Evolutionary conservation across 2,329 filamentous ascomycete genomes (phyloP), one percentile per base, ranked within the genome.

Genomic region (Cadophora gregata): DNA sequence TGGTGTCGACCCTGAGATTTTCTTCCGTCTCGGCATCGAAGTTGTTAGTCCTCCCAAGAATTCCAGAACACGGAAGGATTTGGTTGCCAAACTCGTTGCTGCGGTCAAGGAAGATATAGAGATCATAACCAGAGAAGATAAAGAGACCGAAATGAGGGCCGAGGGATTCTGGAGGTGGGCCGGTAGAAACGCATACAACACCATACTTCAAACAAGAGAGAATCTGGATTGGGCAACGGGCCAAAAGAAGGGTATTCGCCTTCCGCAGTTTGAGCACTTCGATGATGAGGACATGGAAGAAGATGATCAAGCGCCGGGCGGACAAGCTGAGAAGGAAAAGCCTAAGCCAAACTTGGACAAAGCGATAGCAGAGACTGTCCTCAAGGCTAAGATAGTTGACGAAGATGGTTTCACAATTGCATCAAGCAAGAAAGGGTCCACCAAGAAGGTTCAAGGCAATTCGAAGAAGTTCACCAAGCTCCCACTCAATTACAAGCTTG

Each of bases 151-250:
- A 1, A 67, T 74, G 29, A 70, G 75, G 61, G 71, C 74, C 38
- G 71, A 70, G 36, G 75, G 75, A 2, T 77, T 77, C 59, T 76
- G 73, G 72, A 69, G 75, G 59, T 77, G 74, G 73, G 75, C 75
- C 25, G 76, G 74, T 8, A 72, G 69, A 24, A 69, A 64, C 8
- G 73, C 71, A 3, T 73, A 66, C 31, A 48, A 71, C 10, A 56
- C 67, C 1, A 76, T 76, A 12, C 36, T 60, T 33, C 51, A 66
- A n/a, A 71, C 62, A 5, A 69, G 71, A 25, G 58, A 72, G 31
- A 64, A 63, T 2, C 61, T 75, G 5, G 74, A 76, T 61, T 76
- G 74, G 74, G 73, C 73, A 4, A 75, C 73, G 12, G 74, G 74
- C 12, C 73, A 75, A 45, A 75, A 74, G 61, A 75, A 51, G 33